Conservation (phyloP, 176 grass and related monocot species). For the Rhynchospora tenuis region DNA sequence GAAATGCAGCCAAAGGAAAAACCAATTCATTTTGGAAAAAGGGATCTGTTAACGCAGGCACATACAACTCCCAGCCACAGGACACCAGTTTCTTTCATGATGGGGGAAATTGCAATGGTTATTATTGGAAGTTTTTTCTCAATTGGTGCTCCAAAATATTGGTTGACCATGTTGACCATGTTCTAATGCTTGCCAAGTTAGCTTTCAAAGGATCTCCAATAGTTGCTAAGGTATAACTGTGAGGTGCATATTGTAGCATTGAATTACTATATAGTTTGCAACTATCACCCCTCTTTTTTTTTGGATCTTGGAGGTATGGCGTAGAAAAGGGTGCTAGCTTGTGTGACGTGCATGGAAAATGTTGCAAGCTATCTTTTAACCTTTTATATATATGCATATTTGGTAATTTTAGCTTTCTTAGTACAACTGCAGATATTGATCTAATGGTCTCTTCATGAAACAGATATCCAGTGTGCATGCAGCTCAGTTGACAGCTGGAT, state of each 20-base stretch:
- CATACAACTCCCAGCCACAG: constrained; percentile 76
- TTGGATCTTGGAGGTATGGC: neutral
- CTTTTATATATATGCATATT: neutral
- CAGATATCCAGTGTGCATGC: constrained; percentile 81
- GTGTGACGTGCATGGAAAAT: neutral
- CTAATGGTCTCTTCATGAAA: constrained; percentile 14
- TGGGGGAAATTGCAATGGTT: constrained; percentile 89
- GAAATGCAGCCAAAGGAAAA: constrained; percentile 56
- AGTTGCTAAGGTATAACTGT: constrained; percentile 62
- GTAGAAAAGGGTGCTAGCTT: neutral
- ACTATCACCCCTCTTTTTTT: neutral
- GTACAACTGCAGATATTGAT: neutral
- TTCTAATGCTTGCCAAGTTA: constrained; percentile 73
- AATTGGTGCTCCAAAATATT: constrained; percentile 70
- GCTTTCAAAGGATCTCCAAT: constrained; percentile 63
- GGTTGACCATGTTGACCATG: constrained; percentile 69
- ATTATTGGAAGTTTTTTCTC: constrained; percentile 87
- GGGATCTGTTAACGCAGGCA: constrained; percentile 58
- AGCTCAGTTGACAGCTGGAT: constrained; percentile 83
- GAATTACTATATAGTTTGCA: neutral
- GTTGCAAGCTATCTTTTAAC: neutral
- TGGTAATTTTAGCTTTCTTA: neutral
- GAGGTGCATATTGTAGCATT: neutral
- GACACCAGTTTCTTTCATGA: constrained; percentile 81
- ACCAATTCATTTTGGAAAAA: constrained; percentile 66